Evolutionary conservation across 2,329 filamentous ascomycete species (phyloP).

Genomic region (Aspergillaceae sp.): DNA sequence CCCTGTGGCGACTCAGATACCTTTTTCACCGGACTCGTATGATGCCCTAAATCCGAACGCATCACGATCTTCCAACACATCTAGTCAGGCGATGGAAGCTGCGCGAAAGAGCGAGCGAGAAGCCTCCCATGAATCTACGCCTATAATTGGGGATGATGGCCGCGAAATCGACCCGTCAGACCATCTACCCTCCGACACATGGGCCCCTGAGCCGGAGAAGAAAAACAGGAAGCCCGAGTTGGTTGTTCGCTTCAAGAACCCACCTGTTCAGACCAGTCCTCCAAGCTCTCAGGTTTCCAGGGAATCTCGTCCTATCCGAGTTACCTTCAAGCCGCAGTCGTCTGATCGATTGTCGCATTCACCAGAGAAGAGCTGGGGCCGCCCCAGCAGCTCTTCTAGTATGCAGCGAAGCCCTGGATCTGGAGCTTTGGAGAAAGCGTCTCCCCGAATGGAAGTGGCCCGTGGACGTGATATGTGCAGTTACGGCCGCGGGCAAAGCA

Average conservation of each 20-base stretch:
- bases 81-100: constrained; percentile 31
- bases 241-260: constrained; percentile 39
- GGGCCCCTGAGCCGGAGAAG: constrained; percentile 57
- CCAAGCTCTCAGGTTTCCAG: constrained; percentile 8
- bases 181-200: constrained; percentile 55
- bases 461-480: constrained; percentile 15
- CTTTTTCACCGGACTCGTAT: constrained; percentile 56
- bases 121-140: constrained; percentile 40
- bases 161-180: constrained; percentile 59
- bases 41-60: constrained; percentile 48
- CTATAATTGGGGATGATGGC: constrained; percentile 56
- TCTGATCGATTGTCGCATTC: constrained; percentile 23
- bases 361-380: constrained; percentile 5
- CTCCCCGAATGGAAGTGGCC: constrained; percentile 13
- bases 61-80: constrained; percentile 25
- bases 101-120: constrained; percentile 31
- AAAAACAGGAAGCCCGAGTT: constrained; percentile 45
- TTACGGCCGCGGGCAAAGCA: constrained; percentile 12
- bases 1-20: constrained; percentile 31
- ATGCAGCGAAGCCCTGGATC: neutral
- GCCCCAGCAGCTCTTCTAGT: neutral
- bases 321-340: constrained; percentile 14
- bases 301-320: neutral
- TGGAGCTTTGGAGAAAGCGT: constrained; percentile 9
- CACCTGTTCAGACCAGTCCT: constrained; percentile 21